Evolutionary conservation across 306 rosid genomes (phyloP).

Genomic region (peach (Prunus persica)): Prunus_persica_NCBIv2 NC_034014.1:24286501-24287000

Average conservation of each 20-base stretch:
- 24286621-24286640: slow-evolving; percentile 2
- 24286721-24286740: slow-evolving; percentile 13
- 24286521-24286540: neutral
- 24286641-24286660: neutral
- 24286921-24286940: neutral
- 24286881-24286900: neutral
- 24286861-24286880: neutral
- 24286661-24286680: neutral
- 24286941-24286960: neutral
- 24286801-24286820: slow-evolving; percentile 7
- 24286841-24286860: neutral
- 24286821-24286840: neutral
- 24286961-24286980: neutral
- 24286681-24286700: slow-evolving; percentile 9
- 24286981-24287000: neutral
- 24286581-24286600: neutral
- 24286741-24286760: slow-evolving; percentile 20
- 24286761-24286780: slow-evolving; percentile 5
- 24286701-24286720: slow-evolving; percentile 14
- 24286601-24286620: neutral
- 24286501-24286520: neutral
- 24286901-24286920: no score
- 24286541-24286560: neutral
- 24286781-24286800: slow-evolving; percentile 24
- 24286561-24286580: slow-evolving; percentile 1